Base-by-base conservation (phyloP, 1,284 basidiomycete genomes). In the Rhodotorula sp. region DNA sequence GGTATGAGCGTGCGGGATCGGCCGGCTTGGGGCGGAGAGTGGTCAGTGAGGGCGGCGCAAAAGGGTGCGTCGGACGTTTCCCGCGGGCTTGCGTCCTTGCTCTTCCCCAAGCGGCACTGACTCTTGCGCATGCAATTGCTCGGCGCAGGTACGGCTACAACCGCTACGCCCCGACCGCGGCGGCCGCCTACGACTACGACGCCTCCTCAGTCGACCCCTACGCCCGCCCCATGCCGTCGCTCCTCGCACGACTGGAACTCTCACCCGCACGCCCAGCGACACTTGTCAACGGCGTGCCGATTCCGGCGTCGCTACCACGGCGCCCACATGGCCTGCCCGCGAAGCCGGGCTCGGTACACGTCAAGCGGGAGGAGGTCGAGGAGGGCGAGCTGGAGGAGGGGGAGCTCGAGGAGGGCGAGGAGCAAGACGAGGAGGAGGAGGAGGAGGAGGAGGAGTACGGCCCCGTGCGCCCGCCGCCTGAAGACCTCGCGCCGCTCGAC, bases 261-360 rank as follows among this genome's bases (percentile, higher is more conserved):
- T 19, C n/a, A 21, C n/a, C 37, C 29, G 22, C 41, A 22, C 32
- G 44, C 22, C 53, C 44, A 10, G 15, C 59, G 9, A 48, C 29
- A 10, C 48, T 65, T 36, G 64, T 65, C 13, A 37, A 65, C 51
- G 64, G 64, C 56, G 64, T 58, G 32, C 64, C 56, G 3, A 41
- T 65, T 32, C 64, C 64, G 2, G 64, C 56, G 4, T 51, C 46
- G 5, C 36, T 65, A 6, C 56, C 64, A 2, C n/a, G 32, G 6
- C 61, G 36, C n/a, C n/a, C 34, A 48, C 32, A 36, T 22, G 41
- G 22, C 3, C 60, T 50, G 5, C 60, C 46, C 39, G 54, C 17
- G n/a, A 54, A 32, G 29, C 32, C 39, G 3, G 22, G 36, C 10
- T 9, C 29, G 29, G 29, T 37, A 29, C 19, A 25, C 34, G 5